A percentile compares a stretch with the other conserved stretches of the same genome.
Conservation (phyloP, 352 stramenopile genomes). For the Pythium periplocum region DNA sequence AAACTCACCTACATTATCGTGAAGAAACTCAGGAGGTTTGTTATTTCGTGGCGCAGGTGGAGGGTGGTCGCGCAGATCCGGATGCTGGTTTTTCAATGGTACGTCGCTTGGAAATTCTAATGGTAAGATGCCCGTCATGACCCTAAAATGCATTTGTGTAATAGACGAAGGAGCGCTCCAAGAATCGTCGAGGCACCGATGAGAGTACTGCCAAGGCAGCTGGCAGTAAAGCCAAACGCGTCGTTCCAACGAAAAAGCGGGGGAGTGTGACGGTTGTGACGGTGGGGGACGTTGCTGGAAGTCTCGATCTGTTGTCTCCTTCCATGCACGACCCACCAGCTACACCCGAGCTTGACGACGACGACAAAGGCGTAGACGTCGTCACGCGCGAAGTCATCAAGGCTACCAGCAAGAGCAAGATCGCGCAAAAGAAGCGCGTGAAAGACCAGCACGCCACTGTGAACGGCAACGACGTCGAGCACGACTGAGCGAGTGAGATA, state of each 20-base stretch:
- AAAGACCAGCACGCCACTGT: constrained; percentile 7
- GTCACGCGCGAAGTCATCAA: constrained; percentile 68
- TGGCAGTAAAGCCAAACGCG: no score
- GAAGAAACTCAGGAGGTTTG: background rate
- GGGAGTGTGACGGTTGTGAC: no score
- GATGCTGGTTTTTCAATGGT: constrained; percentile 62
- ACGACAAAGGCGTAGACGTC: constrained; percentile 32
- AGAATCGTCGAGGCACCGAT: background rate
- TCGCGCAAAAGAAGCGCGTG: constrained; percentile 46
- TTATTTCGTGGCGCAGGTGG: constrained; percentile 33
- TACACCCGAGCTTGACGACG: constrained; percentile 26
- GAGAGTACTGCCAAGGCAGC: no score
- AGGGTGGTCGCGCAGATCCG: constrained; percentile 55
- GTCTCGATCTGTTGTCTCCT: no score
- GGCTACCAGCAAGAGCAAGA: constrained; percentile 45
- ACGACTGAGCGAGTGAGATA: no score
- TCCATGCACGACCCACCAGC: constrained; percentile 12
- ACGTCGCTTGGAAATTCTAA: constrained; percentile 2
- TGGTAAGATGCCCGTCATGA: background rate
- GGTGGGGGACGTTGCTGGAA: no score
- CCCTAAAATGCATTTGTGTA: background rate
- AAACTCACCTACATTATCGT: no score
- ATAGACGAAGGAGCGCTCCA: background rate
- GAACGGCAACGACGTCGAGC: no score
- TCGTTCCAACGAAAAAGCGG: no score